Conservation (phyloP, 1,284 basidiomycete species). For the Ceratobasidium sp. region DNA sequence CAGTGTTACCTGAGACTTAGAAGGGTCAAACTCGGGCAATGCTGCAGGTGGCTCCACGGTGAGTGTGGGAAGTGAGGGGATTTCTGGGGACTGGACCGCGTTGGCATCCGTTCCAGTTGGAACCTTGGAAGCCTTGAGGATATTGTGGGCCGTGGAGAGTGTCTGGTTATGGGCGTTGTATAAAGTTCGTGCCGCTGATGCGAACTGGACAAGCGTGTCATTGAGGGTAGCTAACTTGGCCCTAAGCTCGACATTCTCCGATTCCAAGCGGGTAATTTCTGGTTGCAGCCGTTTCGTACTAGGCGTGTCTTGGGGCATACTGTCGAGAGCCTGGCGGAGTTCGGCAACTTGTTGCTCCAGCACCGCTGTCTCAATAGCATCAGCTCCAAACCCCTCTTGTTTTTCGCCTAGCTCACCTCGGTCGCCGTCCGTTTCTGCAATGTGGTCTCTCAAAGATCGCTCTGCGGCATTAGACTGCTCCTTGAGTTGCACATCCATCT, state of each 20-base stretch:
- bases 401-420: slow-evolving; percentile 55
- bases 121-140: slow-evolving; percentile 42
- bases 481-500: slow-evolving; percentile 79
- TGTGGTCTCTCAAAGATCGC: slow-evolving; percentile 83
- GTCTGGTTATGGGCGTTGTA: slow-evolving; percentile 54
- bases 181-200: slow-evolving; percentile 55
- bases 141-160: slow-evolving; percentile 27
- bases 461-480: slow-evolving; percentile 85
- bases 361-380: slow-evolving; percentile 63
- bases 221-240: slow-evolving; percentile 54
- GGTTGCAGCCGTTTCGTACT: slow-evolving; percentile 51
- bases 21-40: slow-evolving; percentile 64
- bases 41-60: slow-evolving; percentile 23
- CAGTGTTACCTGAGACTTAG: slow-evolving; percentile 73
- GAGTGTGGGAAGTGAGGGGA: slow-evolving; percentile 12
- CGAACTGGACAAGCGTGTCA: slow-evolving; percentile 55
- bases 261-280: slow-evolving; percentile 21
- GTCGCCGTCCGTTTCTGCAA: slow-evolving; percentile 91
- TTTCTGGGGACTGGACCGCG: slow-evolving; percentile 19
- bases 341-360: slow-evolving; percentile 88
- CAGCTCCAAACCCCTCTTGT: not conserved
- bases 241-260: slow-evolving; percentile 50
- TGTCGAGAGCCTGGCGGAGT: slow-evolving; percentile 60
- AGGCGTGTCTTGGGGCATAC: slow-evolving; percentile 51
- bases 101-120: slow-evolving; percentile 25